phyloP scores from a whole-genome alignment of 2,329 filamentous ascomycete genomes.

The Lecanicillium sp. region DNA sequence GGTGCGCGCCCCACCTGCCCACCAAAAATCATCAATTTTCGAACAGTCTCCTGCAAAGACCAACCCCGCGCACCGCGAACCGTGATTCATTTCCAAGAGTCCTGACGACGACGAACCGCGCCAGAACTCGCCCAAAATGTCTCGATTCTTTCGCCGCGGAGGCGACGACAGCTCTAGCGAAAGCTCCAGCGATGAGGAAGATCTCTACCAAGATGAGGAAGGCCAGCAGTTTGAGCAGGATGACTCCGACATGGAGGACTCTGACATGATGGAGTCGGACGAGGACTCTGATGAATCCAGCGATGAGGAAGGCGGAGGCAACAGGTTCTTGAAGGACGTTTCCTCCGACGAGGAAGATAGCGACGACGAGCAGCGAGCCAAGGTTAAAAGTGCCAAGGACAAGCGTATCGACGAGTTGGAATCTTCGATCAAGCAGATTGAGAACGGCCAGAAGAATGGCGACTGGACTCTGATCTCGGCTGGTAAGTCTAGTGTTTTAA shows the following conservation, averaged over 20 bases:
- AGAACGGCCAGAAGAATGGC: constrained; percentile 95
- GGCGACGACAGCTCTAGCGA: constrained; percentile 90
- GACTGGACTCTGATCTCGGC: constrained; percentile 91
- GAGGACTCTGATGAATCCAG: constrained; percentile 46
- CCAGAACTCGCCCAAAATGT: constrained; percentile 53
- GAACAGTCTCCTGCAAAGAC: constrained; percentile 19
- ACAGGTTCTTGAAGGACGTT: constrained; percentile 73
- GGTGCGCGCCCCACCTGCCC: constrained; percentile 28
- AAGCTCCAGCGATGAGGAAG: constrained; percentile 92
- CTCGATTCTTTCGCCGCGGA: constrained; percentile 86
- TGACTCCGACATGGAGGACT: constrained; percentile 43
- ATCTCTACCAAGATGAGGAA: constrained; percentile 78
- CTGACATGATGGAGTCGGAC: constrained; percentile 33
- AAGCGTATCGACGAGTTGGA: constrained; percentile 94
- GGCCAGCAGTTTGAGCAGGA: constrained; percentile 50
- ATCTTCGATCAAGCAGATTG: constrained; percentile 78
- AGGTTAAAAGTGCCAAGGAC: constrained; percentile 96
- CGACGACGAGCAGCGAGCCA: constrained; percentile 75
- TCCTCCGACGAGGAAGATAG: constrained; percentile 72
- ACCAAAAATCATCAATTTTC: constrained; percentile 35
- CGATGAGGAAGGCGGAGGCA: constrained; percentile 62
- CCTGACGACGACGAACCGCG: constrained; percentile 3
- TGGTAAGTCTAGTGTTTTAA: constrained; percentile 50
- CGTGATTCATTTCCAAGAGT: too few species aligned
- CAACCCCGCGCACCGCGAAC: constrained; percentile 27